Base-by-base conservation (phyloP, 1,284 basidiomycete species). In the Cutaneotrichosporon mucoides region DNA sequence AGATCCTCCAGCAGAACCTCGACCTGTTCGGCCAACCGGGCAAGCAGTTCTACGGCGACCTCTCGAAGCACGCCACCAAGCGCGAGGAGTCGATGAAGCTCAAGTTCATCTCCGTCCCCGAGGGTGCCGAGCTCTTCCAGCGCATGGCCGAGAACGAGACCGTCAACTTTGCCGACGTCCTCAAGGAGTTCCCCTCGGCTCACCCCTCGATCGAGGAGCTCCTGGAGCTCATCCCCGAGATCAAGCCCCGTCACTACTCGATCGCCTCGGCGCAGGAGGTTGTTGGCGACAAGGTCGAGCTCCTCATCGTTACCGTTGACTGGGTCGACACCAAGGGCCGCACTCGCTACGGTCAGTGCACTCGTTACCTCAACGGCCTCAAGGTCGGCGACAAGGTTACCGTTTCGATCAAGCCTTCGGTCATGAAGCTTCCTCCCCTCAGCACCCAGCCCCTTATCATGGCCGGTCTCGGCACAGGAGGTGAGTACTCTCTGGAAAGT, bases 231-330 rank as follows among this genome's bases (percentile, higher is more conserved):
- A 81, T 96, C 54, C 89, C 89, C 6, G 92, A 98, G 76, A 95
- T 94, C 82, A 93, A 97, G 80, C 94, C 95, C 6, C 84, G 96
- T 67, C 96, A 99, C 79, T 99, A 99, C 79, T 95, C 92, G 78
- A 99, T 99, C 71, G 95, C 95, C 34, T 93, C 90, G 66, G 86
- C 92, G 38, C 93, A 99, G 79, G 88, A 88, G 68, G 93, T 90
- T 50, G 93, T 99, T 11, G 96, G 96, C 10, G 85, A 98, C 75
- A 86, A 88, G 56, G 92, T 99, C 13, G 93, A 99, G 78, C 81
- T 99, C 49, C 82, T 99, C 63, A 89, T 99, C 62, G 95, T 99
- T 46, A 94, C 92, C 5, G 95, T 99, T 34, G 93, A 98, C 68
- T 99, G 95, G 95, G 75, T 84, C 54, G 88, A 88, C 37, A 87